These are phyloP conservation scores for Prunus armeniaca DNA, from an alignment of 306 rosid species.

Conservation along the genomic window DNA sequence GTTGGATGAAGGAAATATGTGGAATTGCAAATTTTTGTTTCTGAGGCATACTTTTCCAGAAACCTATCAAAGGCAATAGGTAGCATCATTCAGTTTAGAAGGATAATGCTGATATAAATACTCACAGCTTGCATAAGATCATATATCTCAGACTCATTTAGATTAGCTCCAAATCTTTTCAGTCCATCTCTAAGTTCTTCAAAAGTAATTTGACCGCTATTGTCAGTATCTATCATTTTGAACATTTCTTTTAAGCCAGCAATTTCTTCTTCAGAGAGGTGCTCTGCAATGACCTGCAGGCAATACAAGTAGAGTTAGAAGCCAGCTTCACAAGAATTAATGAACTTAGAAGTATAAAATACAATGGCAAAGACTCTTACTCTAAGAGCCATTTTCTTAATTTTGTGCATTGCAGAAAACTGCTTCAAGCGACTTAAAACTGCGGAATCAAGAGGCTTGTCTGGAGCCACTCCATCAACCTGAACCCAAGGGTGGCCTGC, in stretches of 20 bases:
- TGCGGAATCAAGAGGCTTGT: slow-evolving; percentile 84
- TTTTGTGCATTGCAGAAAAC: slow-evolving; percentile 83
- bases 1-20: neutral
- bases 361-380: slow-evolving; percentile 40
- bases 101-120: slow-evolving; percentile 7
- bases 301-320: slow-evolving; percentile 11
- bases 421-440: slow-evolving; percentile 84
- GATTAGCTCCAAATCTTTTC: slow-evolving; percentile 70
- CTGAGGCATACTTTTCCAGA: neutral
- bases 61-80: neutral
- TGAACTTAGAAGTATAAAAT: neutral
- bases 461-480: slow-evolving; percentile 80
- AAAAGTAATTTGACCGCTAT: slow-evolving; percentile 80
- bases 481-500: slow-evolving; percentile 95
- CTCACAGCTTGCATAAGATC: slow-evolving; percentile 85
- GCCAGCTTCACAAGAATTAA: neutral
- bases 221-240: slow-evolving; percentile 70
- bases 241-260: slow-evolving; percentile 88
- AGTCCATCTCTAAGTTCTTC: slow-evolving; percentile 85
- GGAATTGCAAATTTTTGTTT: neutral
- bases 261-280: slow-evolving; percentile 84
- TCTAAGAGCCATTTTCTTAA: slow-evolving; percentile 92
- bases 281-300: slow-evolving; percentile 76
- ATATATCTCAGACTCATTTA: slow-evolving; percentile 71
- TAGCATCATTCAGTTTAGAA: neutral